A percentile compares a stretch with the other conserved stretches of the same genome.
phyloP scores from a whole-genome alignment of 2,329 filamentous ascomycete genomes.

The Talaromyces sp. region DNA sequence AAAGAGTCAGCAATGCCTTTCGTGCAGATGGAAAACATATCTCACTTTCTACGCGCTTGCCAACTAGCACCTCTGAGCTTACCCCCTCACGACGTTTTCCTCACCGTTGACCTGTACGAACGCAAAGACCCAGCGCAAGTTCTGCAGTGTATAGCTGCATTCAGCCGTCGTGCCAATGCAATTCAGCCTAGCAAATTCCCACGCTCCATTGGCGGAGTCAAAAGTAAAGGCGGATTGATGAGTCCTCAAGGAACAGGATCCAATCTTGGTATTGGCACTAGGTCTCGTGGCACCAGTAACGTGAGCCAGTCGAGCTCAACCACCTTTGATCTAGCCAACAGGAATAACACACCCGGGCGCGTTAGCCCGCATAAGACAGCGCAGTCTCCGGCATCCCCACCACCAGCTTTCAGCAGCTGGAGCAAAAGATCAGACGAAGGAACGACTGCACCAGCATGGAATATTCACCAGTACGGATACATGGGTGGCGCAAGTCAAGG shows the following conservation, averaged over 20 bases:
- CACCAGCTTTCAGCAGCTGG: slow-evolving; percentile 71
- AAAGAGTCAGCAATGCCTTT: slow-evolving; percentile 95
- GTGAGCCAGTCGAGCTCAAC: slow-evolving; percentile 39
- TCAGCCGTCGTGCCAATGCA: slow-evolving; percentile 77
- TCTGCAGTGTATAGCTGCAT: slow-evolving; percentile 83
- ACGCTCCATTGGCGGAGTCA: slow-evolving; percentile 64
- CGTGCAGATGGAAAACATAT: slow-evolving; percentile 99
- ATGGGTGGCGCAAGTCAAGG: slow-evolving; percentile 96
- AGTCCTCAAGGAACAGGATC: slow-evolving; percentile 65
- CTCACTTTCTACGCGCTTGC: slow-evolving; percentile 86
- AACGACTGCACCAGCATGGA: slow-evolving; percentile 85
- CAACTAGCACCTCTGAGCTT: slow-evolving; percentile 79
- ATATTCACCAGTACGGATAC: slow-evolving; percentile 96
- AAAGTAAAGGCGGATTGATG: slow-evolving; percentile 53
- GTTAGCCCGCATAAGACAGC: slow-evolving; percentile 56
- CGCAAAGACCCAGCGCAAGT: slow-evolving; percentile 94
- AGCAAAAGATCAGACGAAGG: slow-evolving; percentile 78
- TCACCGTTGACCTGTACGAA: slow-evolving; percentile 95
- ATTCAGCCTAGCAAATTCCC: slow-evolving; percentile 71
- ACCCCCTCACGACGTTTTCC: slow-evolving; percentile 88
- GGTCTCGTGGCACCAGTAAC: slow-evolving; percentile 12
- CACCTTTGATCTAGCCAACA: slow-evolving; percentile 43
- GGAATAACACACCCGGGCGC: slow-evolving; percentile 38
- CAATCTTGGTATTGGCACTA: background rate
- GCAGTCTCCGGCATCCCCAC: slow-evolving; percentile 32